These are phyloP conservation scores for Yamadazyma philogaea DNA, from an alignment of 805 yeast species.

Conservation along the genomic window DNA sequence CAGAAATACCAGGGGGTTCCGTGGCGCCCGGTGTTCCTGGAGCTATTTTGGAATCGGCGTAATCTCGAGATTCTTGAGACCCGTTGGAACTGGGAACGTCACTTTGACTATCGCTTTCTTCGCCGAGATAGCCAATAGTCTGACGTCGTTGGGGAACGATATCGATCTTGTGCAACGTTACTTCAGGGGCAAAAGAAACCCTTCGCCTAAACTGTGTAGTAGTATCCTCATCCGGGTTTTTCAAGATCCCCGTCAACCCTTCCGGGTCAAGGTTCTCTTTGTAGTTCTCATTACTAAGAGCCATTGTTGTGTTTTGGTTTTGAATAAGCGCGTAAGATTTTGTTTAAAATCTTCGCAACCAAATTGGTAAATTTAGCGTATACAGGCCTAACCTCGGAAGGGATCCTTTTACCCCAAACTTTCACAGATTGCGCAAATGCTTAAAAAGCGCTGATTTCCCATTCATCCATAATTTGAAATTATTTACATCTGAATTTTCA, in stretches of 20 bases:
- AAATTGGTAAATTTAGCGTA: background rate
- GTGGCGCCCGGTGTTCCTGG: background rate
- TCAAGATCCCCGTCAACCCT: constrained; percentile 11
- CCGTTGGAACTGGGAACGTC: constrained; percentile 3
- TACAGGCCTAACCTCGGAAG: constrained; percentile 9
- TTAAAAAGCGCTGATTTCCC: constrained; percentile 7
- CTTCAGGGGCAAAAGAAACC: constrained; percentile 77
- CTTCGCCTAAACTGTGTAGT: constrained; percentile 35
- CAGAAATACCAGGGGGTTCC: background rate
- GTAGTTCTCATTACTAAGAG: constrained; percentile 14
- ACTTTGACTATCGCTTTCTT: constrained; percentile 4
- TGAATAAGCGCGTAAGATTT: background rate
- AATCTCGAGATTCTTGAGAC: background rate
- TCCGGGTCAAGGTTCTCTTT: constrained; percentile 15
- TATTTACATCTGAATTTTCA: background rate
- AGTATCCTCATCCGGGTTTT: background rate
- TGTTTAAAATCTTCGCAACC: background rate
- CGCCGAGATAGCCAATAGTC: constrained; percentile 24
- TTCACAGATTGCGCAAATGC: constrained; percentile 1
- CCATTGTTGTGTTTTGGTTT: constrained; percentile 7
- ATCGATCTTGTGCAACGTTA: constrained; percentile 58
- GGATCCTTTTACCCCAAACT: constrained; percentile 11
- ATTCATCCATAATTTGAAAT: background rate
- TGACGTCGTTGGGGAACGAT: constrained; percentile 24
- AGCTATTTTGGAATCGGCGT: constrained; percentile 12